Conservation (phyloP, 768 basidiomycete genomes). For the Cystofilobasidium ferigula region DNA sequence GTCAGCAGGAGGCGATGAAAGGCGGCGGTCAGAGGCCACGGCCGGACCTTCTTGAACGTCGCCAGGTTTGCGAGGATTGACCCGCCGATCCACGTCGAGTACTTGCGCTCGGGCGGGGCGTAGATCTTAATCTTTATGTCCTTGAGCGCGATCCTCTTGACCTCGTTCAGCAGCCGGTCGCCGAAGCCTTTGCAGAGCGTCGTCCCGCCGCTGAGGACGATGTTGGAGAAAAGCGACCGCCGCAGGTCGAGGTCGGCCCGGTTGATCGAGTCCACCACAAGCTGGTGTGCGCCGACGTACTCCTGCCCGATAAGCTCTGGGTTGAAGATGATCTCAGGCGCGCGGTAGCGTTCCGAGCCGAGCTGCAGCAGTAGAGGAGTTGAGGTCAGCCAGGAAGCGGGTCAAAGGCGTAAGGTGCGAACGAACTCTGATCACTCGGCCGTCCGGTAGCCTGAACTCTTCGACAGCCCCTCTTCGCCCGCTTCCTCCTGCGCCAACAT, state of each 20-base stretch:
- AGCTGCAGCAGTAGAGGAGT: slow-evolving; percentile 46
- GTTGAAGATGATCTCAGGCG: slow-evolving; percentile 94
- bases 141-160: slow-evolving; percentile 77
- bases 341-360: slow-evolving; percentile 86
- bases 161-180: slow-evolving; percentile 88
- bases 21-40: not conserved
- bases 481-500: slow-evolving; percentile 12
- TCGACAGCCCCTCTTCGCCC: slow-evolving; percentile 49
- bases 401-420: not conserved
- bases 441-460: slow-evolving; percentile 88
- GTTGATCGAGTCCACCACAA: slow-evolving; percentile 96
- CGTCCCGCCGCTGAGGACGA: slow-evolving; percentile 91
- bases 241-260: slow-evolving; percentile 91
- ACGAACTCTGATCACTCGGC: slow-evolving; percentile 75
- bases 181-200: slow-evolving; percentile 94
- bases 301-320: slow-evolving; percentile 93
- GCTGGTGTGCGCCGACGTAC: slow-evolving; percentile 93
- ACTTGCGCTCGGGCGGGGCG: slow-evolving; percentile 95
- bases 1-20: not conserved
- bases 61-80: slow-evolving; percentile 89
- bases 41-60: slow-evolving; percentile 85
- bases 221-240: slow-evolving; percentile 89
- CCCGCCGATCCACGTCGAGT: slow-evolving; percentile 52
- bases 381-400: not conserved
- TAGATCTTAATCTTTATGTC: slow-evolving; percentile 99